Percentiles rank a stretch among this genome's conserved stretches.
These are phyloP conservation scores for Sequoiadendron giganteum DNA, from an alignment of 75 land plant species.

Conservation along the genomic window DNA sequence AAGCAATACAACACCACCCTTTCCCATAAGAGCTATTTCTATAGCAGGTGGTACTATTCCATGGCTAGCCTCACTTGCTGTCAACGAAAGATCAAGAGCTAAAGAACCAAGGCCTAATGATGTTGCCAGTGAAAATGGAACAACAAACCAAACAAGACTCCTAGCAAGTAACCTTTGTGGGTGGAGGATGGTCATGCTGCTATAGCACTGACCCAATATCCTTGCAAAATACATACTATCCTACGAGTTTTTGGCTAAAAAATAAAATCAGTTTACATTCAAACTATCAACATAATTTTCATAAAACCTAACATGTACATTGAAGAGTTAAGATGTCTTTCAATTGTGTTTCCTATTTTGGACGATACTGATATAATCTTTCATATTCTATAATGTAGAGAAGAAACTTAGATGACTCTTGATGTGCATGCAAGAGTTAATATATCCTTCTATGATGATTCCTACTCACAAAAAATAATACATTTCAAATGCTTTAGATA, in stretches of 20 bases:
- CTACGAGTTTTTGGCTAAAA: conserved; percentile 1
- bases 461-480: background rate
- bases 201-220: conserved; percentile 94
- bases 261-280: conserved; percentile 6
- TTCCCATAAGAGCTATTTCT: conserved; percentile 91
- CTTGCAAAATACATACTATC: conserved; percentile 31
- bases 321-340: conserved; percentile 1
- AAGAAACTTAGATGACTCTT: background rate
- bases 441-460: background rate
- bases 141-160: conserved; percentile 97
- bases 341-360: background rate
- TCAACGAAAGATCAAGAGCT: conserved; percentile 93
- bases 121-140: conserved; percentile 92
- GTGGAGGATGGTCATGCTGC: conserved; percentile 94
- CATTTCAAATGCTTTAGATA: background rate
- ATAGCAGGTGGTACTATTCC: conserved; percentile 97
- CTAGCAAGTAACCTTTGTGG: conserved; percentile 92
- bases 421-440: background rate
- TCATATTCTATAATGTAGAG: background rate
- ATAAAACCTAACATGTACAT: background rate
- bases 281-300: background rate
- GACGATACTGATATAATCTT: too few species aligned
- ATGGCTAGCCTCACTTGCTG: conserved; percentile 71
- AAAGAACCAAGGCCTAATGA: conserved; percentile 91
- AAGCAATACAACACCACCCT: conserved; percentile 84